A percentile compares a stretch with the other conserved stretches of the same genome.
Conservation (phyloP, 768 basidiomycete species). For the Coprinopsis sp. region DNA sequence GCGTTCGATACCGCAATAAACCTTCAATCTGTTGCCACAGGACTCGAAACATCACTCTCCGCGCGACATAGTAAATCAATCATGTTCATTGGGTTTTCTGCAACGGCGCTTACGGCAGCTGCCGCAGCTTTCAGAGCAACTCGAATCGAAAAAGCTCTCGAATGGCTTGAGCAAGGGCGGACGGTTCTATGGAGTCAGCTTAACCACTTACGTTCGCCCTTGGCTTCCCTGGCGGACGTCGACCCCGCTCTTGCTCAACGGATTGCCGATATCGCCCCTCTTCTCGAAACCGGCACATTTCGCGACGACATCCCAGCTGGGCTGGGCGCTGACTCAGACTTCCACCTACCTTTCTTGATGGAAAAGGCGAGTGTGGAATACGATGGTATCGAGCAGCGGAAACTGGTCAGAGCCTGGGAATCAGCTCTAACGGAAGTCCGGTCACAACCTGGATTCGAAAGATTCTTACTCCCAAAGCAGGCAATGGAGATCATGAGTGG, state of each 20-base stretch:
- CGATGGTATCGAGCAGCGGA: background rate
- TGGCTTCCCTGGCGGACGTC: slow-evolving; percentile 13
- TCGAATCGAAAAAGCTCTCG: slow-evolving; percentile 2
- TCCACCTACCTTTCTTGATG: background rate
- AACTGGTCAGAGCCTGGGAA: slow-evolving; percentile 5
- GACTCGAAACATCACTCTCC: too few relatives aligned
- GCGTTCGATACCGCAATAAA: too few relatives aligned
- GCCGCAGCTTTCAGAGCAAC: background rate
- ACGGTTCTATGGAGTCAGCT: slow-evolving; percentile 19
- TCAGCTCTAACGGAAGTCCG: background rate
- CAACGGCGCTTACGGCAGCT: too few relatives aligned
- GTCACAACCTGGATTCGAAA: background rate
- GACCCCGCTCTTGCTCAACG: slow-evolving; percentile 17
- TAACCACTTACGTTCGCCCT: slow-evolving; percentile 15
- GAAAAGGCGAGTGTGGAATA: background rate
- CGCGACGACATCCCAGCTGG: background rate
- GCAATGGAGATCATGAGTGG: background rate
- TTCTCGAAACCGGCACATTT: background rate
- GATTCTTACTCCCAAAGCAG: background rate
- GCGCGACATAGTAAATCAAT: too few relatives aligned
- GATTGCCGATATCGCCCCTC: background rate
- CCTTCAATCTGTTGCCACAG: too few relatives aligned
- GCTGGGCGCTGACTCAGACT: too few relatives aligned
- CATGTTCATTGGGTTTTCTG: too few relatives aligned
- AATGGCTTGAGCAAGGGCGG: slow-evolving; percentile 14